Evolutionary conservation across 2,329 filamentous ascomycete genomes (phyloP), one percentile per base, ranked within the genome.

Genomic region (Alternaria infectoria): DNA sequence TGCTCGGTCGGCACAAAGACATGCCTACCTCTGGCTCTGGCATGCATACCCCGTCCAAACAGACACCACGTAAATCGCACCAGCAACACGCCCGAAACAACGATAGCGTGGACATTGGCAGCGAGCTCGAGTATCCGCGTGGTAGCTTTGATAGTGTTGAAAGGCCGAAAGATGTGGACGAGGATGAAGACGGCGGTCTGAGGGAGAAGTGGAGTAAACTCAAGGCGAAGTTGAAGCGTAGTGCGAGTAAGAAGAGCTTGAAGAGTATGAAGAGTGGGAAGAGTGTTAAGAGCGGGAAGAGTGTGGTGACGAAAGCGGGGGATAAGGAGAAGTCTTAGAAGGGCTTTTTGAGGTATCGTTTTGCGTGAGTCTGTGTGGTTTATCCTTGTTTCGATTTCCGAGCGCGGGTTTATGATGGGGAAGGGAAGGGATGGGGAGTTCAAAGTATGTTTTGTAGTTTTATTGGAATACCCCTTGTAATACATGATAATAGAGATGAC

Each of bases 181-280:
- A 70, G 19, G 62, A 66, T n/a, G 59, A 64, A 13, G 64, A 64
- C 30, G 61, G 58, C 28, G 69, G 59, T 45, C 46, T 78, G 25
- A 68, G 72, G n/a, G 72, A 74, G 43, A 79, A 75, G 51, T 79
- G 77, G 77, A 75, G 70, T 63, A 76, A 70, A 54, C 72, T 80
- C 61, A 80, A 80, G 61, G 75, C 74, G 0, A 79, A 75, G 56
- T 58, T 79, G 30, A 75, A 73, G 62, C 67, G 77, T 26, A 74
- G 69, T 21, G 73, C 75, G 13, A 76, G 72, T 76, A 74, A 73
- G 65, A 76, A 77, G 69, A 79, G 77, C 52, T 44, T 78, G 65
- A 74, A 70, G 62, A 77, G 74, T 50, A 65, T 69, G 6, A 77
- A 73, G 67, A 78, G 74, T 52, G 60, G 66, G 12, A 74, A 71